Percentiles rank a stretch among this genome's conserved stretches.
These are phyloP conservation scores for Aspergillus phoenicis DNA, from an alignment of 2,329 filamentous ascomycete species.

Conservation along the genomic window DNA sequence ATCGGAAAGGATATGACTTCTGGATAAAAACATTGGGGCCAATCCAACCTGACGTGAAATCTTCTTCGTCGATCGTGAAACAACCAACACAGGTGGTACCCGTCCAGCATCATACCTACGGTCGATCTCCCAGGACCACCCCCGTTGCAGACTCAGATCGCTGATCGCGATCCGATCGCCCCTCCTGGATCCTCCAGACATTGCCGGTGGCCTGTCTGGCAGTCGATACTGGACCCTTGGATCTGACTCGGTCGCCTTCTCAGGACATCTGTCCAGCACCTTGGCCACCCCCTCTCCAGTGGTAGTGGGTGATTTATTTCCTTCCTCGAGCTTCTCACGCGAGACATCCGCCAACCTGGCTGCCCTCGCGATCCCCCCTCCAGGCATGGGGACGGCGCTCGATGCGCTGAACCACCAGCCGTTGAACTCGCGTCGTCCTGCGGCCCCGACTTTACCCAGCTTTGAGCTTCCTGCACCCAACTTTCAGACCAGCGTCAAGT, in stretches of 20 bases:
- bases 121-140: conserved; percentile 6
- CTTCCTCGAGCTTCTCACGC: conserved; percentile 46
- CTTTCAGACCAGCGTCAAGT: conserved; percentile 51
- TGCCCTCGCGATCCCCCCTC: conserved; percentile 61
- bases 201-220: conserved; percentile 50
- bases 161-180: conserved; percentile 43
- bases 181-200: conserved; percentile 54
- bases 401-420: conserved; percentile 61
- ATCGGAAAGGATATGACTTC: conserved; percentile 3
- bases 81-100: neutral
- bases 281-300: conserved; percentile 43
- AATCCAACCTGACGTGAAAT: neutral
- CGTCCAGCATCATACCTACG: neutral
- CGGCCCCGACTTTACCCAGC: conserved; percentile 67
- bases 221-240: conserved; percentile 52
- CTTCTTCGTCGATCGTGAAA: conserved; percentile 24
- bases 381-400: conserved; percentile 64
- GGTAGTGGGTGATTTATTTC: conserved; percentile 41
- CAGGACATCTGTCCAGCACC: conserved; percentile 41
- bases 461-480: conserved; percentile 69
- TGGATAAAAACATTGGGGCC: neutral
- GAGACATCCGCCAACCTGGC: conserved; percentile 61
- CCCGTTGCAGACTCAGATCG: conserved; percentile 12
- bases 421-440: conserved; percentile 71
- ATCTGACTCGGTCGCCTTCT: conserved; percentile 35